phyloP scores from a whole-genome alignment of 306 rosid species.

The Ormosia emarginata region DNA sequence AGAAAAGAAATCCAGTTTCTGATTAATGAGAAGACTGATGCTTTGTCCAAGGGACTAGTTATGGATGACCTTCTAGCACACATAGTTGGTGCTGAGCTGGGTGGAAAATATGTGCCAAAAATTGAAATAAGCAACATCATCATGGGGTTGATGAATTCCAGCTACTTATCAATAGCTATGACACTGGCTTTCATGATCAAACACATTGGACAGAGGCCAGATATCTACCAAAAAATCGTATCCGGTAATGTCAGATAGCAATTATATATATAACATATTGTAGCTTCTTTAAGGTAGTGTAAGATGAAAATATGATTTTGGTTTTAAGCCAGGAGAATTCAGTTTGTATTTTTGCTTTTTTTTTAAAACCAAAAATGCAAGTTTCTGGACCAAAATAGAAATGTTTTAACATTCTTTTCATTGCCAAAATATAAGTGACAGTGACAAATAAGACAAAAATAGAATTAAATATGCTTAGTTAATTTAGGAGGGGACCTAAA shows the following conservation, averaged over 20 bases:
- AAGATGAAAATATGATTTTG: neutral
- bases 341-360: neutral
- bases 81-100: constrained; percentile 48
- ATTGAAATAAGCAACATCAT: constrained; percentile 52
- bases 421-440: neutral
- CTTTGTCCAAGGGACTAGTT: constrained; percentile 37
- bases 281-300: neutral
- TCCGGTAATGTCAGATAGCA: constrained; percentile 33
- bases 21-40: constrained; percentile 56
- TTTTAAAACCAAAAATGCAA: neutral
- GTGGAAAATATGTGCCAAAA: constrained; percentile 61
- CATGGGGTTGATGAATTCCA: constrained; percentile 63
- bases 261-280: neutral
- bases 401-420: neutral
- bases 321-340: neutral
- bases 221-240: constrained; percentile 51
- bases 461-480: neutral
- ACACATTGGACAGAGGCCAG: constrained; percentile 50
- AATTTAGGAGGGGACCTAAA: no score
- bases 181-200: constrained; percentile 73
- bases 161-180: constrained; percentile 44
- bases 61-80: constrained; percentile 52
- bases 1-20: constrained; percentile 39
- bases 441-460: neutral
- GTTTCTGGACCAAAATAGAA: neutral